Conservation (phyloP, 2,329 filamentous ascomycete species). For the Tolypocladium paradoxum region DNA sequence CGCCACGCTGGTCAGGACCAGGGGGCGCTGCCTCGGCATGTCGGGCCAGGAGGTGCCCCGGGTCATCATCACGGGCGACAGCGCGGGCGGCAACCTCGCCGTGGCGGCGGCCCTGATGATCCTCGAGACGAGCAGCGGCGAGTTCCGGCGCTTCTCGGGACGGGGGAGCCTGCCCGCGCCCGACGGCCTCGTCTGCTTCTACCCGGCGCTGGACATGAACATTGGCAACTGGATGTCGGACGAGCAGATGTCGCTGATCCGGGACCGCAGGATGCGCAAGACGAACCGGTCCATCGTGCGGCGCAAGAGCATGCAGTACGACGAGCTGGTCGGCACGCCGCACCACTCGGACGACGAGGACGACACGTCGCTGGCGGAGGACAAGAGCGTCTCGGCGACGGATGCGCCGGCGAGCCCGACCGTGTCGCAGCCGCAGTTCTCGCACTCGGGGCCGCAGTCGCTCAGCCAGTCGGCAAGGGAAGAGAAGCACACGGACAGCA, state of each 20-base stretch:
- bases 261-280: conserved; percentile 66
- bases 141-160: conserved; percentile 16
- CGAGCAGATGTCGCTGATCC: conserved; percentile 90
- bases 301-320: conserved; percentile 83
- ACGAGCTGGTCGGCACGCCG: conserved; percentile 71
- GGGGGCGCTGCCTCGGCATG: conserved; percentile 32
- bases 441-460: conserved; percentile 31
- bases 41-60: conserved; percentile 25
- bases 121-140: conserved; percentile 56
- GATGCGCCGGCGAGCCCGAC: conserved; percentile 23
- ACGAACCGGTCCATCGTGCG: conserved; percentile 70
- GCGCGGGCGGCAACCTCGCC: conserved; percentile 37
- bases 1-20: conserved; percentile 24
- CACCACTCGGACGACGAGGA: conserved; percentile 69
- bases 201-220: conserved; percentile 90
- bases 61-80: conserved; percentile 36
- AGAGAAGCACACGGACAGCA: conserved; percentile 11
- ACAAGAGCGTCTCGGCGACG: not conserved
- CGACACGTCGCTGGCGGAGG: conserved; percentile 27
- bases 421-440: conserved; percentile 31
- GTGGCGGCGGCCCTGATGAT: conserved; percentile 79
- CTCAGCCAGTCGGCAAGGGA: conserved; percentile 11
- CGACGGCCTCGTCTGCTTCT: conserved; percentile 73
- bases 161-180: conserved; percentile 57
- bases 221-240: conserved; percentile 99